Evolutionary conservation across 192 early-diverging fungal species (phyloP).

Genomic region (Phycomyces nitens): DNA sequence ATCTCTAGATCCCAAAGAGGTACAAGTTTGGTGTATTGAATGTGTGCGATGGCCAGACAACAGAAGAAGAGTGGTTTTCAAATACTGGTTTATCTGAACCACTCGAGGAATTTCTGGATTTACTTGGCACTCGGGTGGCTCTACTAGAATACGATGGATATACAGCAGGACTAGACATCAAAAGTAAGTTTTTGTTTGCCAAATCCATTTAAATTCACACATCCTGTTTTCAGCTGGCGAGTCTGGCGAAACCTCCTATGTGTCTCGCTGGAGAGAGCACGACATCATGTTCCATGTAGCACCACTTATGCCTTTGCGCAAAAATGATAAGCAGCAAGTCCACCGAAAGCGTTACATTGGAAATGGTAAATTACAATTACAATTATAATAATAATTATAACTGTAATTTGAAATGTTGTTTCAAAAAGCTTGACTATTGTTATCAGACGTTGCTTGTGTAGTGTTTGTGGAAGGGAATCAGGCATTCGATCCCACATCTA

Average conservation of each 20-base stretch:
- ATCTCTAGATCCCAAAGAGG: conserved; percentile 33
- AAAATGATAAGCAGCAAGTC: conserved; percentile 62
- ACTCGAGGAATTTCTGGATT: conserved; percentile 62
- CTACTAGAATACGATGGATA: conserved; percentile 71
- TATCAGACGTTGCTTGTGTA: conserved; percentile 44
- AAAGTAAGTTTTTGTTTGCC: conserved; percentile 31
- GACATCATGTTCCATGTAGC: conserved; percentile 79
- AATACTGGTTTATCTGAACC: conserved; percentile 54
- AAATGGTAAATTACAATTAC: conserved; percentile 33
- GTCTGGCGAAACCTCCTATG: conserved; percentile 61
- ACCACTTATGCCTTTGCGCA: conserved; percentile 63
- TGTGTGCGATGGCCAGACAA: conserved; percentile 58
- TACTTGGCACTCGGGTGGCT: conserved; percentile 62
- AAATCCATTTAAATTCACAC: background rate
- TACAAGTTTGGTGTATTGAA: conserved; percentile 78
- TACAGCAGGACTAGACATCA: conserved; percentile 68
- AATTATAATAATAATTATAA: too few species aligned
- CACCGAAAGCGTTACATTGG: conserved; percentile 57
- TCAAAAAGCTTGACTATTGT: conserved; percentile 27
- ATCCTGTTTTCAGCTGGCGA: conserved; percentile 25
- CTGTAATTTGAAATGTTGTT: too few species aligned
- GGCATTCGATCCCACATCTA: conserved; percentile 42
- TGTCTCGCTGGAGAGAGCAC: conserved; percentile 69
- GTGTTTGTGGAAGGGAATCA: conserved; percentile 50
- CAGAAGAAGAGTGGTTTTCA: conserved; percentile 71